These are phyloP conservation scores for Phytophthora pluvialis DNA, from an alignment of 352 stramenopile genomes.

Conservation along the genomic window DNA sequence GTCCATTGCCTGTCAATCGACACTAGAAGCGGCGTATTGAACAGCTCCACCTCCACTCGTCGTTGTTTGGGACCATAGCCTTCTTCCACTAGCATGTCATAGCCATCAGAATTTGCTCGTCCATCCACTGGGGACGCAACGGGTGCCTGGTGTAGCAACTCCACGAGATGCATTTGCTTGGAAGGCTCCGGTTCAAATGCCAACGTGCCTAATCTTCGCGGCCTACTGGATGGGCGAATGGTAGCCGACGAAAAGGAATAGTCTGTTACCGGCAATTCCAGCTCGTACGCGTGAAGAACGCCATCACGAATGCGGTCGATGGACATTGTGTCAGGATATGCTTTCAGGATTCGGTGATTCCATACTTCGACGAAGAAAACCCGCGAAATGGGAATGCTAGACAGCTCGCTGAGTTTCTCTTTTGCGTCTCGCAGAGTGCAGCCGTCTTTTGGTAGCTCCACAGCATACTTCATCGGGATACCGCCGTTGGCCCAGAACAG, in stretches of 20 bases:
- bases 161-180: conserved; percentile 75
- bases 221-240: conserved; percentile 42
- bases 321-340: conserved; percentile 46
- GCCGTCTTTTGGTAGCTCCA: conserved; percentile 56
- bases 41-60: conserved; percentile 77
- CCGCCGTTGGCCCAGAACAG: conserved; percentile 75
- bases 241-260: conserved; percentile 76
- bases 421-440: conserved; percentile 66
- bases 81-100: conserved; percentile 43
- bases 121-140: conserved; percentile 62
- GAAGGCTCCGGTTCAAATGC: conserved; percentile 18
- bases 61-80: conserved; percentile 59
- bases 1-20: conserved; percentile 68
- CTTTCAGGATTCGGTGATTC: conserved; percentile 69
- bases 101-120: conserved; percentile 32
- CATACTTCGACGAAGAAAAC: conserved; percentile 82
- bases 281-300: conserved; percentile 88
- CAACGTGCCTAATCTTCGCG: conserved; percentile 32
- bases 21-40: conserved; percentile 77
- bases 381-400: conserved; percentile 45
- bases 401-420: conserved; percentile 58
- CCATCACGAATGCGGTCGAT: conserved; percentile 61
- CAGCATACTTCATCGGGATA: conserved; percentile 80
- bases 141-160: conserved; percentile 71
- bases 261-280: conserved; percentile 72